Percentiles rank a stretch among this genome's conserved stretches.
Evolutionary conservation across 345 rosid genomes (phyloP).

Genomic region (Rubroshorea leprosula): DNA sequence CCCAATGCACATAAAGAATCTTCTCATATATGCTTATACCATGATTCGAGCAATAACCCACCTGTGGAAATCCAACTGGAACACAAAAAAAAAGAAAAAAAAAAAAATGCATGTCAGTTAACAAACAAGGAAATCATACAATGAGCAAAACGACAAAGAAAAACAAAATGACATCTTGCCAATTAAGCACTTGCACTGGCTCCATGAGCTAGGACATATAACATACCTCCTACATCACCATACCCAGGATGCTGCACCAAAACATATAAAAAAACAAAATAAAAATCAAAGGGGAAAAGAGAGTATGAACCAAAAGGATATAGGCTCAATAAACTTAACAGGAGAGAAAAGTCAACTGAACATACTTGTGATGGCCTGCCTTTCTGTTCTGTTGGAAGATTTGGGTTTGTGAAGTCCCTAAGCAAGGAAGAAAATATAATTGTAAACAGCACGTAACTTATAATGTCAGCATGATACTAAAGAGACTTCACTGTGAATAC

Average conservation of each 20-base stretch:
- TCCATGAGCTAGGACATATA: slow-evolving; percentile 31
- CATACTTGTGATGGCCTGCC: slow-evolving; percentile 86
- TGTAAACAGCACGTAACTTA: slow-evolving; percentile 6
- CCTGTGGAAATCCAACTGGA: slow-evolving; percentile 95
- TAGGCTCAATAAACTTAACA: slow-evolving; percentile 2
- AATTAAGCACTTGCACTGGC: slow-evolving; percentile 31
- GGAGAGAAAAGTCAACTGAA: slow-evolving; percentile 4
- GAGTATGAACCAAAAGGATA: slow-evolving; percentile 12
- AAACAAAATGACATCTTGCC: slow-evolving; percentile 12
- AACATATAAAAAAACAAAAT: slow-evolving; percentile 10
- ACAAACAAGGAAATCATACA: slow-evolving; percentile 10
- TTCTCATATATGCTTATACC: slow-evolving; percentile 17
- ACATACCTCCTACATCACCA: slow-evolving; percentile 78
- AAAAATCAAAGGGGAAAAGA: slow-evolving; percentile 10
- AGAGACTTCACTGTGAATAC: slow-evolving; percentile 8
- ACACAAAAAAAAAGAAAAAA: slow-evolving; percentile 19
- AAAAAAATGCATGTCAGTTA: slow-evolving; percentile 17
- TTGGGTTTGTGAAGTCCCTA: slow-evolving; percentile 96
- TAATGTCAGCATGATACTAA: background rate
- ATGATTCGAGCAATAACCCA: slow-evolving; percentile 37
- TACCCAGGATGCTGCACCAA: slow-evolving; percentile 60
- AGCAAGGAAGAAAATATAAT: slow-evolving; percentile 15
- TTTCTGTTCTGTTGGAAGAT: slow-evolving; percentile 86
- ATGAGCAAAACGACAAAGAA: slow-evolving; percentile 10
- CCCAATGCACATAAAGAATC: slow-evolving; percentile 24